Conservation (phyloP, 768 basidiomycete genomes). For the Cyclocybe cylindracea region DNA sequence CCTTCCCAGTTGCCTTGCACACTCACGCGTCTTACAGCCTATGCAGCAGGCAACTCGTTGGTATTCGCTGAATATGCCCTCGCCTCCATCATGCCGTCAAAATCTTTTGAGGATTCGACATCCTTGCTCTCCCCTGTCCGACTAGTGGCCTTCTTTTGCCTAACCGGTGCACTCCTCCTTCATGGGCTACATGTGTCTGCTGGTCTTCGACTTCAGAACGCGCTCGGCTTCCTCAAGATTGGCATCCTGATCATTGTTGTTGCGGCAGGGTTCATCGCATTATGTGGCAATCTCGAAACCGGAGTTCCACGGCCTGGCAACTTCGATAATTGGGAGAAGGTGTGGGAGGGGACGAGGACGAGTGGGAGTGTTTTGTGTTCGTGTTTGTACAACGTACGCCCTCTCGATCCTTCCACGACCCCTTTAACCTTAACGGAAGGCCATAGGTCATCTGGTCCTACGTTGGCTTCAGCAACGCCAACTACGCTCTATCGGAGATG, state of each 20-base stretch:
- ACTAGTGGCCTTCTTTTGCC: conserved; percentile 27
- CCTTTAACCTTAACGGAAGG: background rate
- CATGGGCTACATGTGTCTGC: conserved; percentile 43
- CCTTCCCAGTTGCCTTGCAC: background rate
- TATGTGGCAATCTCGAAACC: conserved; percentile 29
- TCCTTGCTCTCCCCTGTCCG: conserved; percentile 18
- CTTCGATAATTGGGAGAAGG: conserved; percentile 22
- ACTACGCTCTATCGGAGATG: conserved; percentile 67
- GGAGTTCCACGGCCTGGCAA: conserved; percentile 27
- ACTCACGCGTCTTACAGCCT: conserved; percentile 7
- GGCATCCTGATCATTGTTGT: conserved; percentile 45
- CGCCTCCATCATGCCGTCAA: conserved; percentile 20
- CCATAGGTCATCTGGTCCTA: conserved; percentile 50
- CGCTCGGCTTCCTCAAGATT: conserved; percentile 57
- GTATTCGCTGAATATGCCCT: conserved; percentile 56
- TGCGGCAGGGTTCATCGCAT: conserved; percentile 42
- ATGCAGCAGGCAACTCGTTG: conserved; percentile 38
- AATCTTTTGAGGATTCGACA: conserved; percentile 12
- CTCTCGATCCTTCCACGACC: background rate
- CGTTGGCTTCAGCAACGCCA: conserved; percentile 65
- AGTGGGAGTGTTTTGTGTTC: conserved; percentile 48
- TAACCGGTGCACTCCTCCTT: conserved; percentile 33
- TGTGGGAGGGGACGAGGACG: conserved; percentile 37
- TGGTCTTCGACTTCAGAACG: conserved; percentile 60
- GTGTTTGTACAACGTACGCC: conserved; percentile 46